Evolutionary conservation across 75 land plant species (phyloP).

Genomic region (Cryptomeria japonica): DNA sequence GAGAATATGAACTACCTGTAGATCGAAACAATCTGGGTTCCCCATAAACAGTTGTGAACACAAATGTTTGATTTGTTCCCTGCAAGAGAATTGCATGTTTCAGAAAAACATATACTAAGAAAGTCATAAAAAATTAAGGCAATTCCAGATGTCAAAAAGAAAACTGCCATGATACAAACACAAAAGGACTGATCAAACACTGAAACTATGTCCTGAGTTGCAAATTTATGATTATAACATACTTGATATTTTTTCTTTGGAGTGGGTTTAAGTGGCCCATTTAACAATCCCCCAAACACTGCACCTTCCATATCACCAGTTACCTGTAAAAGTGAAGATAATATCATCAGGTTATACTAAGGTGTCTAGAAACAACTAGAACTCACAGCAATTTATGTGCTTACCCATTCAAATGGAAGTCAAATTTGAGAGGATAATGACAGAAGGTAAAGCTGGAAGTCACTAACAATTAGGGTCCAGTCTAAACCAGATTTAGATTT

Average conservation of each 20-base stretch:
- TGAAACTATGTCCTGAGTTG: not conserved
- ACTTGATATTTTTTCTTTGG: slow-evolving; percentile 92
- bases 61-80: slow-evolving; percentile 85
- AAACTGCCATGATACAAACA: not conserved
- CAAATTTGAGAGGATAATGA: not conserved
- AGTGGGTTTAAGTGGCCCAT: slow-evolving; percentile 80
- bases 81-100: slow-evolving; percentile 3
- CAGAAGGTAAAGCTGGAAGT: not conserved
- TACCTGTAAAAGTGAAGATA: slow-evolving; percentile 39
- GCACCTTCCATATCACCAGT: slow-evolving; percentile 87
- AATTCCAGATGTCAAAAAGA: not conserved
- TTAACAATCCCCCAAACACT: slow-evolving; percentile 86
- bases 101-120: not conserved
- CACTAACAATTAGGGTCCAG: not conserved
- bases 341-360: not conserved
- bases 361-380: not conserved
- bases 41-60: slow-evolving; percentile 77
- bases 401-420: not conserved
- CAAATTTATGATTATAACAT: not conserved
- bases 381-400: not conserved
- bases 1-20: slow-evolving; percentile 48
- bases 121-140: not conserved
- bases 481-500: not conserved
- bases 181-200: not conserved
- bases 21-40: slow-evolving; percentile 78